Percentiles rank a stretch among this genome's conserved stretches.
Conservation (phyloP, 768 basidiomycete genomes). For the Kwoniella botswanensis region DNA sequence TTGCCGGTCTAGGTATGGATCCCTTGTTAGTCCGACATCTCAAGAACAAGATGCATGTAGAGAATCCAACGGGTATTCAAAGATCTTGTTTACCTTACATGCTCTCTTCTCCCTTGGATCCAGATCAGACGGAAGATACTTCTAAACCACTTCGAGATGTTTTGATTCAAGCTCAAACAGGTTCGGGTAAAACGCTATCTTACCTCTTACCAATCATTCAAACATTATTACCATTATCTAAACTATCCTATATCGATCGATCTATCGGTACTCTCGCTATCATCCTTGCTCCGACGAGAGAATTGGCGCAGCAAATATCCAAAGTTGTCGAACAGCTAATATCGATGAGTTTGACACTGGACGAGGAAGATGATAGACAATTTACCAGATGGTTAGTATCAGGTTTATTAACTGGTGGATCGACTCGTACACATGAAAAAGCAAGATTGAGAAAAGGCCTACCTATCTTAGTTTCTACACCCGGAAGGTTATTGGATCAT, state of each 20-base stretch:
- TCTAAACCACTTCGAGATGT: conserved; percentile 66
- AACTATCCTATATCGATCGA: conserved; percentile 89
- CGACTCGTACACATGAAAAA: conserved; percentile 93
- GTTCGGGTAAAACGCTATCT: conserved; percentile 92
- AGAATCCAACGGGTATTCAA: conserved; percentile 89
- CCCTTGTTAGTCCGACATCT: conserved; percentile 80
- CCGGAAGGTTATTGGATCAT: conserved; percentile 92
- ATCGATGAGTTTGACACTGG: conserved; percentile 66
- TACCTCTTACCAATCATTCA: conserved; percentile 94
- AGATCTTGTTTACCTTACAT: conserved; percentile 72
- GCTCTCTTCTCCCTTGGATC: conserved; percentile 57
- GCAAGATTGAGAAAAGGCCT: conserved; percentile 90
- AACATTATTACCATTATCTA: conserved; percentile 86
- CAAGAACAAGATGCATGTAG: conserved; percentile 75
- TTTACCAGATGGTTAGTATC: conserved; percentile 87
- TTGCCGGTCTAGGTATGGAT: conserved; percentile 80
- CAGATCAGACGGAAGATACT: conserved; percentile 49
- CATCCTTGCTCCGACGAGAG: conserved; percentile 92
- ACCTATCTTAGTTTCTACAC: conserved; percentile 93
- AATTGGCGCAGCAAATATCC: conserved; percentile 94
- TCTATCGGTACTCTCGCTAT: conserved; percentile 93
- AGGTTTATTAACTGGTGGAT: conserved; percentile 90
- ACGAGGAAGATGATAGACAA: conserved; percentile 54
- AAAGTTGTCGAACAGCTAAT: conserved; percentile 88
- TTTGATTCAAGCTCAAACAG: conserved; percentile 95